Percentiles rank a stretch among this genome's conserved stretches.
Conservation (phyloP, 2,329 filamentous ascomycete species). For the Rutstroemia sp. region DNA sequence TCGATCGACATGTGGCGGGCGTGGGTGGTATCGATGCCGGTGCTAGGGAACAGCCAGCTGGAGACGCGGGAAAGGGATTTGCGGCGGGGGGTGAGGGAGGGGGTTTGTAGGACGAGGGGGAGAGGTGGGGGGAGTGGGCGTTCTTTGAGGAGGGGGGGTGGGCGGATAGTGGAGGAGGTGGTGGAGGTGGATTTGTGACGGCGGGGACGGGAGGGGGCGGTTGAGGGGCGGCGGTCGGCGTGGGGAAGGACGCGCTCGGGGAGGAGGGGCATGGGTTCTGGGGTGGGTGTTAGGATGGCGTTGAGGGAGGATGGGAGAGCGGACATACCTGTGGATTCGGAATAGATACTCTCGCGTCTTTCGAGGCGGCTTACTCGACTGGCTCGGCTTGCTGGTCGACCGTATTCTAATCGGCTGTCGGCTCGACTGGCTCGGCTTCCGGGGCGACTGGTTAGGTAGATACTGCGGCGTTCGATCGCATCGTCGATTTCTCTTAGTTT, state of each 20-base stretch:
- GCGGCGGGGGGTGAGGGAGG: conserved; percentile 52
- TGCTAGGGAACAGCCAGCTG: conserved; percentile 45
- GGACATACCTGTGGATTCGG: conserved; percentile 20
- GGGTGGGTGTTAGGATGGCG: conserved; percentile 9
- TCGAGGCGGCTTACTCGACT: conserved; percentile 20
- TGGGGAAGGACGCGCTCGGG: conserved; percentile 33
- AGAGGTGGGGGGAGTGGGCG: conserved; percentile 41
- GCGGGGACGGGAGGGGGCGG: conserved; percentile 3
- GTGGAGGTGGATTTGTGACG: conserved; percentile 2
- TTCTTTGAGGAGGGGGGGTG: conserved; percentile 9
- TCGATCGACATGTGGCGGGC: conserved; percentile 38
- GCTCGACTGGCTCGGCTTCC: conserved; percentile 23
- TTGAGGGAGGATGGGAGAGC: neutral
- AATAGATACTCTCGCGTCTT: conserved; percentile 20
- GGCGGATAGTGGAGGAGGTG: neutral
- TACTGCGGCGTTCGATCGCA: conserved; percentile 47
- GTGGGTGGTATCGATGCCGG: conserved; percentile 24
- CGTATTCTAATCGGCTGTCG: conserved; percentile 17
- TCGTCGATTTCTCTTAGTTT: conserved; percentile 53
- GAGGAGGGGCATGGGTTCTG: conserved; percentile 46
- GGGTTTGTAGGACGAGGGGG: conserved; percentile 44
- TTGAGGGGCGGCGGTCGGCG: conserved; percentile 26
- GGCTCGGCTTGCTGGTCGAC: conserved; percentile 25
- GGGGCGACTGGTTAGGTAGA: conserved; percentile 34
- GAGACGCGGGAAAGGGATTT: conserved; percentile 59